A percentile compares a stretch with the other conserved stretches of the same genome.
phyloP scores from a whole-genome alignment of 2,329 filamentous ascomycete genomes.

The Mycosphaerella arachidis region DNA sequence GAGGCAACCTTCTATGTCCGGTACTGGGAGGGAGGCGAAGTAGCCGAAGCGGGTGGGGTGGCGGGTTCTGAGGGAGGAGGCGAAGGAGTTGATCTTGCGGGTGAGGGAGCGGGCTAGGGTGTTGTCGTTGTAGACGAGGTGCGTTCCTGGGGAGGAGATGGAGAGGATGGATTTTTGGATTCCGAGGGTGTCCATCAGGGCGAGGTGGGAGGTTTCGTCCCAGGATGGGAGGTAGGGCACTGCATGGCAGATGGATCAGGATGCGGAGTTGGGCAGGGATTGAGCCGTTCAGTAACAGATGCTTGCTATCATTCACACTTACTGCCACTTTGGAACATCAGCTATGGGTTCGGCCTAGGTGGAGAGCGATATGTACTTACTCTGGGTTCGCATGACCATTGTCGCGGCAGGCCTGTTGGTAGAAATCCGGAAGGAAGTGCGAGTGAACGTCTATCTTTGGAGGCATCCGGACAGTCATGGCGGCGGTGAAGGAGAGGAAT shows the following conservation, averaged over 20 bases:
- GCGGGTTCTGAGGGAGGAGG: conserved; percentile 36
- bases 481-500: not conserved
- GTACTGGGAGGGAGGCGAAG: conserved; percentile 52
- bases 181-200: conserved; percentile 47
- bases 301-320: too few relatives aligned
- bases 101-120: conserved; percentile 36
- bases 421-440: conserved; percentile 34
- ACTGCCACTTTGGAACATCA: too few relatives aligned
- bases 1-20: conserved; percentile 46
- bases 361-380: not conserved
- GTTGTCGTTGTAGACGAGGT: conserved; percentile 41
- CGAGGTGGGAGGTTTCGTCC: conserved; percentile 44
- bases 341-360: too few relatives aligned
- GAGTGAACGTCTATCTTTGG: conserved; percentile 46
- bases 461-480: conserved; percentile 16
- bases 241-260: too few relatives aligned
- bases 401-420: conserved; percentile 38
- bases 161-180: conserved; percentile 52
- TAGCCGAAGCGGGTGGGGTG: conserved; percentile 45
- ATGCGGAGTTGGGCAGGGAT: too few relatives aligned
- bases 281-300: too few relatives aligned
- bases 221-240: conserved; percentile 44
- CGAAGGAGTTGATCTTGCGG: conserved; percentile 40
- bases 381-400: conserved; percentile 44
- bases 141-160: conserved; percentile 51